Evolutionary conservation across 192 early-diverging fungal species (phyloP).

Genomic region (Radiomyces spectabilis): DNA sequence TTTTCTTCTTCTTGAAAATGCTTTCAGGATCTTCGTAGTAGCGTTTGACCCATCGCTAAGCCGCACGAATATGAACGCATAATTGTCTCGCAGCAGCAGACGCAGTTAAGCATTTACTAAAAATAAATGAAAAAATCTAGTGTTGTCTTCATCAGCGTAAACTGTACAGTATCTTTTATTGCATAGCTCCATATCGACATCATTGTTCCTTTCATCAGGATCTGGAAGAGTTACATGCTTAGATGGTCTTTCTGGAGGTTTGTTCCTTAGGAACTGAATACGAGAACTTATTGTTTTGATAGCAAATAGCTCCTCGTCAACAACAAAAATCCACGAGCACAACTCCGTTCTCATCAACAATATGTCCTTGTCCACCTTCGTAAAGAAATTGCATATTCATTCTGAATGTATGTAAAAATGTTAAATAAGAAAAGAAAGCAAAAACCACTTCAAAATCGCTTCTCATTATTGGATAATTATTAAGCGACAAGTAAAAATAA

Average conservation of each 20-base stretch:
- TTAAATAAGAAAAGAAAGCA: too few species aligned
- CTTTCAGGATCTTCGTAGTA: slow-evolving; percentile 13
- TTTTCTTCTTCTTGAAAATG: slow-evolving; percentile 13
- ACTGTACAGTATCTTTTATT: background rate
- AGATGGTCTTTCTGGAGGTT: background rate
- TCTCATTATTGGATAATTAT: too few species aligned
- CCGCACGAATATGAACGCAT: slow-evolving; percentile 4
- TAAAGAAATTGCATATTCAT: slow-evolving; percentile 5
- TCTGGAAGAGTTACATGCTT: background rate
- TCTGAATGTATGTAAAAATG: background rate
- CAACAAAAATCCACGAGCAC: slow-evolving; percentile 2
- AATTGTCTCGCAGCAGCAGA: slow-evolving; percentile 8
- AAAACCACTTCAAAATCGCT: too few species aligned
- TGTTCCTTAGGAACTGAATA: slow-evolving; percentile 1
- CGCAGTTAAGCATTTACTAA: background rate
- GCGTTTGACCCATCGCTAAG: slow-evolving; percentile 7
- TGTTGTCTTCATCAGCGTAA: background rate
- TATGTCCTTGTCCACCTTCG: slow-evolving; percentile 4
- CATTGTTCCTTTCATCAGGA: background rate
- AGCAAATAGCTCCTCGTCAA: slow-evolving; percentile 7
- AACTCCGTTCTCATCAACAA: slow-evolving; percentile 4
- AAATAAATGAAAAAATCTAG: slow-evolving; percentile 1
- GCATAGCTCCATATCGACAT: slow-evolving; percentile 1
- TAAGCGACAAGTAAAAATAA: too few species aligned
- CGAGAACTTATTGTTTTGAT: slow-evolving; percentile 5